Evolutionary conservation across 441 rosid species (phyloP).

Genomic region (Syzygium syzygioides): DNA sequence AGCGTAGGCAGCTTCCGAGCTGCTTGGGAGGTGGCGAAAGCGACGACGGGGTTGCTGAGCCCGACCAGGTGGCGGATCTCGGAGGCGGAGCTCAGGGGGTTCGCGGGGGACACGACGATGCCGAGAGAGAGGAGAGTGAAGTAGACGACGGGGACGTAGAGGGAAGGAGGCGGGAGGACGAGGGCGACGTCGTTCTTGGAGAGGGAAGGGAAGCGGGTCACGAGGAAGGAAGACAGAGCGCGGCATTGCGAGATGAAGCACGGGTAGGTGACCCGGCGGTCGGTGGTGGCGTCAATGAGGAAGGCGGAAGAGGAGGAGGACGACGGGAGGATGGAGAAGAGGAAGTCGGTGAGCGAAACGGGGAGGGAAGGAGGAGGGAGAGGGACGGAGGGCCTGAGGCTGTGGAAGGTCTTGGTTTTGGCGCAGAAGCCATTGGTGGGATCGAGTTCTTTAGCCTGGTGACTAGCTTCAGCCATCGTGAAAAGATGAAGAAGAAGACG

Average conservation of each 20-base stretch:
- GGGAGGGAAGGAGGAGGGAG: conserved; percentile 13
- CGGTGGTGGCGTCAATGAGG: conserved; percentile 18
- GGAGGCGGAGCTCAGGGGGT: conserved; percentile 17
- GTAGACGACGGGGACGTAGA: conserved; percentile 21
- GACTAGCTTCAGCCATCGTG: background rate
- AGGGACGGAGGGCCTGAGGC: conserved; percentile 12
- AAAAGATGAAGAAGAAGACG: background rate
- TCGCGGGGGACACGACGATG: conserved; percentile 22
- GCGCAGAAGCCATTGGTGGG: conserved; percentile 23
- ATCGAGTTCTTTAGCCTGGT: background rate
- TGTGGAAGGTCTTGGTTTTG: conserved; percentile 12
- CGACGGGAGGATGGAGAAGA: conserved; percentile 3
- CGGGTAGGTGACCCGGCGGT: conserved; percentile 12
- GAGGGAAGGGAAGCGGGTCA: conserved; percentile 4
- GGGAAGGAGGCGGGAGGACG: conserved; percentile 15
- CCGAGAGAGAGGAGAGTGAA: conserved; percentile 29
- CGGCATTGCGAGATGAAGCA: background rate
- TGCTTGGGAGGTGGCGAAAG: conserved; percentile 24
- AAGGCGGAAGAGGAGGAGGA: background rate
- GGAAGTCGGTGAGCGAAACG: conserved; percentile 13
- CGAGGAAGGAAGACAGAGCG: conserved; percentile 12
- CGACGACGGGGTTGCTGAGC: conserved; percentile 23
- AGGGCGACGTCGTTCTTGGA: conserved; percentile 19
- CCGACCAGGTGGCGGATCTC: conserved; percentile 17
- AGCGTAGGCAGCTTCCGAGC: conserved; percentile 20